Base-by-base conservation (phyloP, 257 asterid species). In the Petunia axillaris region DNA sequence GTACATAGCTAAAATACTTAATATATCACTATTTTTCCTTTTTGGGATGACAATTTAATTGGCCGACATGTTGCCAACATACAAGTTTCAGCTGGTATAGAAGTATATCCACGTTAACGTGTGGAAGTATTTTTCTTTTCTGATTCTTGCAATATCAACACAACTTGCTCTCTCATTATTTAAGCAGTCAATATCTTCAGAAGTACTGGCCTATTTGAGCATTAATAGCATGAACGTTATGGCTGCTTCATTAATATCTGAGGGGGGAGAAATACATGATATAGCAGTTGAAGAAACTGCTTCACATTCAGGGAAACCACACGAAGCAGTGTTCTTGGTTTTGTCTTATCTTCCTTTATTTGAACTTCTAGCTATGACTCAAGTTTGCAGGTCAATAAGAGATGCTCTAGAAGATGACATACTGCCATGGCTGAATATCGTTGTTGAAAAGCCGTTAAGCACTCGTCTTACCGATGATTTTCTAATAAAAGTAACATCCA, bases 361-460 rank as follows among this genome's bases (percentile, higher is more conserved):
- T 54, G 94, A 93, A 70, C 96, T 95, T 58, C 44, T 92, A 36
- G 55, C 83, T 50, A 82, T 88, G 85, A 57, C 82, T 1, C 86
- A 80, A 85, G 97, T 95, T 35, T 95, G 94, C 87, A 86, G 70
- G 82, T 92, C 98, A 50, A 63, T 93, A 7, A 85, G 87, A 83
- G 90, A 93, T 40, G 97, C 96, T 52, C 68, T 92, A 63, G 57
- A 85, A 54, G 58, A 80, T 11, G 97, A 95, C 82, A 80, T 87
- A 14, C 88, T 93, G 40, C 92, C 95, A 37, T 95, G 99, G 97
- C 84, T 88, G 39, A 86, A 87, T 52, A 81, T 91, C 65, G 4
- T 85, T 41, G 91, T 92, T 3, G 89, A 83, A 37, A 85, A 82
- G 46, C 97, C 98, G 15, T 85, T 95, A 85, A 87, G 52, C 68